Conservation (phyloP, 306 rosid genomes). For the Cucurbita moschata region DNA sequence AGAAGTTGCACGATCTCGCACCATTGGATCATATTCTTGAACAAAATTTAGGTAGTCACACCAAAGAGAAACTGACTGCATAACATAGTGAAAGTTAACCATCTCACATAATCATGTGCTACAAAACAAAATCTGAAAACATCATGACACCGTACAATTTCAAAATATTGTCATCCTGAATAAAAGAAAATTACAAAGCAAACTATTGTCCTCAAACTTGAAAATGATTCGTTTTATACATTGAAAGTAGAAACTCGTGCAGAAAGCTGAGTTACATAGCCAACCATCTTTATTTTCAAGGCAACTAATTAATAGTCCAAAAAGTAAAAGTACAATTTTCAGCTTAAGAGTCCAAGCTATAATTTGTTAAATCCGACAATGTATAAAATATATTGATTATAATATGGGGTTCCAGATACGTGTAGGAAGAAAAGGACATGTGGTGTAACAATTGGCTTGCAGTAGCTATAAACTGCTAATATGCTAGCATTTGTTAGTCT, state of each 20-base stretch:
- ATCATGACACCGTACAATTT: background rate
- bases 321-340: background rate
- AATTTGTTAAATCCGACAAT: background rate
- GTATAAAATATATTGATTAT: background rate
- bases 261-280: background rate
- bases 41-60: slow-evolving; percentile 47
- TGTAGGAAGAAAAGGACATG: background rate
- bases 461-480: background rate
- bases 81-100: slow-evolving; percentile 10
- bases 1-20: slow-evolving; percentile 32
- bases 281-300: background rate
- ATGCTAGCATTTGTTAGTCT: background rate
- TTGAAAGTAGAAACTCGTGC: background rate
- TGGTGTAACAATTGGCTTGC: background rate
- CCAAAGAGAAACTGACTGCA: slow-evolving; percentile 85
- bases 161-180: background rate
- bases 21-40: slow-evolving; percentile 50
- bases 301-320: background rate
- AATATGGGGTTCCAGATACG: background rate
- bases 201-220: background rate
- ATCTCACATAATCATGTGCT: slow-evolving; percentile 2
- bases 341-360: background rate
- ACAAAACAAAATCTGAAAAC: background rate
- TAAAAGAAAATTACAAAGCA: background rate
- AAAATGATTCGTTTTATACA: background rate